Percentiles rank a stretch among this genome's conserved stretches.
Evolutionary conservation across 768 basidiomycete species (phyloP).

Genomic region (Lentinula raphanica): DNA sequence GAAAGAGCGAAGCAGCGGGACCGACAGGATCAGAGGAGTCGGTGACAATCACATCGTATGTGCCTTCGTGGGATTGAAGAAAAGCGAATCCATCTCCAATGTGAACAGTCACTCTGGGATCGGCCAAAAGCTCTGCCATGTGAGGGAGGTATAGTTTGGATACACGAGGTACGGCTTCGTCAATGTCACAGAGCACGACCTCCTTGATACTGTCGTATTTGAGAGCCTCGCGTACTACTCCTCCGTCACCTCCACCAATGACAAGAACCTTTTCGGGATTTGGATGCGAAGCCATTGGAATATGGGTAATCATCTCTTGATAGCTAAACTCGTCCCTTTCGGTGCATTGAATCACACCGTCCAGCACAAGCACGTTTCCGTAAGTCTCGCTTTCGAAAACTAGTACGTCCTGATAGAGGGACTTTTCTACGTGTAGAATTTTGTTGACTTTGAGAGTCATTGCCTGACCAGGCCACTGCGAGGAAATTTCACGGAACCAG

Average conservation of each 20-base stretch:
- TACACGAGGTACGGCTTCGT: slow-evolving; percentile 94
- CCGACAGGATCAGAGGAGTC: slow-evolving; percentile 98
- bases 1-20: slow-evolving; percentile 89
- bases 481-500: slow-evolving; percentile 93
- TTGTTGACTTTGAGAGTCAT: slow-evolving; percentile 96
- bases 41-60: slow-evolving; percentile 97
- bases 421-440: slow-evolving; percentile 91
- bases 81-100: slow-evolving; percentile 98
- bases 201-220: slow-evolving; percentile 89
- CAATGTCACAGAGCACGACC: slow-evolving; percentile 96
- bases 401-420: slow-evolving; percentile 92
- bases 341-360: slow-evolving; percentile 94
- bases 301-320: slow-evolving; percentile 98
- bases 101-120: slow-evolving; percentile 76
- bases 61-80: slow-evolving; percentile 78
- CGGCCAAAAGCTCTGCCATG: slow-evolving; percentile 80
- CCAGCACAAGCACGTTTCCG: slow-evolving; percentile 94
- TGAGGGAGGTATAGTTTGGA: slow-evolving; percentile 91
- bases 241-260: slow-evolving; percentile 97
- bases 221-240: slow-evolving; percentile 94
- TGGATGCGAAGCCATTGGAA: slow-evolving; percentile 94
- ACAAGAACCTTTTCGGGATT: slow-evolving; percentile 95
- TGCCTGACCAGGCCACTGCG: slow-evolving; percentile 97
- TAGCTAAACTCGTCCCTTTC: slow-evolving; percentile 99
- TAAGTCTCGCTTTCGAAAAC: slow-evolving; percentile 95